These are phyloP conservation scores for Boletus pseudopeckii DNA, from an alignment of 768 basidiomycete species.

Conservation along the genomic window DNA sequence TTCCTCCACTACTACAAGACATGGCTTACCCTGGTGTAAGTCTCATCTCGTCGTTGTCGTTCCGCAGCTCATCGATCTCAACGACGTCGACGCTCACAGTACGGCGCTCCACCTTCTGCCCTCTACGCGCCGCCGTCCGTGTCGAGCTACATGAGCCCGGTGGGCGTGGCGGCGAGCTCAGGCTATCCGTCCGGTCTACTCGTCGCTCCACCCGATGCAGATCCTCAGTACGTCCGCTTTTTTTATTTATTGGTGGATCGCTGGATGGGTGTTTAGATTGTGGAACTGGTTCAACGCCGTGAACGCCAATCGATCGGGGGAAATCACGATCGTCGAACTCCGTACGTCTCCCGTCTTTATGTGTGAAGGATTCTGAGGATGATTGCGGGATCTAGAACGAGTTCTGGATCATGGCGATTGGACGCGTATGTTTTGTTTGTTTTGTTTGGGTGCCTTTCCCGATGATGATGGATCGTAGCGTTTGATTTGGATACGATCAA, in stretches of 20 bases:
- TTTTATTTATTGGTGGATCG: too few species aligned
- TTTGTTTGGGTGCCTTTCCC: neutral
- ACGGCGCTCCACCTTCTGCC: slow-evolving; percentile 6
- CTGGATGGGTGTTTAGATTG: slow-evolving; percentile 39
- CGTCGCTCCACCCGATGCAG: slow-evolving; percentile 49
- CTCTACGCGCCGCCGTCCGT: slow-evolving; percentile 5
- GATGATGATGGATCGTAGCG: slow-evolving; percentile 36
- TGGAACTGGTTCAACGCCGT: slow-evolving; percentile 74
- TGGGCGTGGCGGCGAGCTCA: neutral
- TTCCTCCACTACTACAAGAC: neutral
- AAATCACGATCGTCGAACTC: slow-evolving; percentile 62
- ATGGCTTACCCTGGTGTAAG: slow-evolving; percentile 24
- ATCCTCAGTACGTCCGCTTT: slow-evolving; percentile 59
- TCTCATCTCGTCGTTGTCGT: neutral
- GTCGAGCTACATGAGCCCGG: neutral
- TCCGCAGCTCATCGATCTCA: neutral
- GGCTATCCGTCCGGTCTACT: neutral
- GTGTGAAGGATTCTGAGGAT: neutral
- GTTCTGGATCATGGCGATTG: slow-evolving; percentile 65
- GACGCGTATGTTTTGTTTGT: slow-evolving; percentile 52
- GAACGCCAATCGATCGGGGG: slow-evolving; percentile 65
- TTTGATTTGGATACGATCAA: slow-evolving; percentile 88
- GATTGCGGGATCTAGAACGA: slow-evolving; percentile 16
- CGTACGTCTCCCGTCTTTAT: slow-evolving; percentile 41
- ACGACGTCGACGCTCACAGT: neutral